Conservation (phyloP, 1,284 basidiomycete genomes). For the Filobasidium uniguttulatum region DNA sequence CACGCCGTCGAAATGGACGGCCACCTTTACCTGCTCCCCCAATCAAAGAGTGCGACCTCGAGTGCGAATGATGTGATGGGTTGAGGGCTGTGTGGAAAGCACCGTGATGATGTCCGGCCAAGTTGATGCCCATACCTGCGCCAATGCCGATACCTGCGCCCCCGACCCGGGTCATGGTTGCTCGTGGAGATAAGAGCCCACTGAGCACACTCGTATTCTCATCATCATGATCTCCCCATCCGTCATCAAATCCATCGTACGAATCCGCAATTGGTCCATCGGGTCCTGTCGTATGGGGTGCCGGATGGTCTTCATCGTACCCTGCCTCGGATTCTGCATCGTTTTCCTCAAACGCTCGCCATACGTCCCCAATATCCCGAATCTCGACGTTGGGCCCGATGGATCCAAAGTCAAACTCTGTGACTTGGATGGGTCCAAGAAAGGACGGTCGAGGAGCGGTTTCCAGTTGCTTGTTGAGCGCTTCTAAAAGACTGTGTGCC, state of each 20-base stretch:
- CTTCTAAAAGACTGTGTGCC: constrained; percentile 53
- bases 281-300: constrained; percentile 10
- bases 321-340: constrained; percentile 49
- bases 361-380: constrained; percentile 82
- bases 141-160: constrained; percentile 14
- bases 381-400: constrained; percentile 72
- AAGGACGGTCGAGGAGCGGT: constrained; percentile 67
- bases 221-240: constrained; percentile 6
- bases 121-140: constrained; percentile 14
- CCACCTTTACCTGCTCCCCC: not conserved
- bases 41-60: not conserved
- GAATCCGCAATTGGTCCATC: constrained; percentile 14
- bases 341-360: constrained; percentile 74
- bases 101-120: constrained; percentile 5
- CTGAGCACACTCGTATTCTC: constrained; percentile 14
- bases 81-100: constrained; percentile 5
- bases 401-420: constrained; percentile 74
- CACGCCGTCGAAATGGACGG: not conserved
- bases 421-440: constrained; percentile 78
- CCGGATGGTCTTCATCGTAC: constrained; percentile 15
- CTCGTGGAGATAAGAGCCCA: constrained; percentile 13
- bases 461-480: constrained; percentile 67
- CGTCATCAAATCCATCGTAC: constrained; percentile 15
- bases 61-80: constrained; percentile 10
- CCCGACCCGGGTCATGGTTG: constrained; percentile 8